Percentiles rank a stretch among this genome's conserved stretches.
Evolutionary conservation across 345 rosid species (phyloP).

Genomic region (Arabidopsis suecica): DNA sequence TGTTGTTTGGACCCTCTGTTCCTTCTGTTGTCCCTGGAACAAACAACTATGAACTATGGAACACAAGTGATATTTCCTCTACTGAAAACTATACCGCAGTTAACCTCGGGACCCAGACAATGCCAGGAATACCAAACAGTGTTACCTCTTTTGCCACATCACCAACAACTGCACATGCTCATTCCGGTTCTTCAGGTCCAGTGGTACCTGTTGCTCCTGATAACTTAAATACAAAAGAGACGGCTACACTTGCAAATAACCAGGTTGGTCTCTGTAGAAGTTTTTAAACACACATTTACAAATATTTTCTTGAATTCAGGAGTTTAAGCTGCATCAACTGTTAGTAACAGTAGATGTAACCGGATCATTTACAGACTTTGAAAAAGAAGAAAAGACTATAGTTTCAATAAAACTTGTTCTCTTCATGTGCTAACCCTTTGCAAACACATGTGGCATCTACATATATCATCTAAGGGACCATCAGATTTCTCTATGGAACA

Average conservation of each 20-base stretch:
- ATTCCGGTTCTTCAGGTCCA: slow-evolving; percentile 37
- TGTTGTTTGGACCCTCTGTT: slow-evolving; percentile 58
- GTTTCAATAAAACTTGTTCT: background rate
- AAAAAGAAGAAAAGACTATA: background rate
- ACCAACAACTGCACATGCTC: slow-evolving; percentile 39
- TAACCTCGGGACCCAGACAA: slow-evolving; percentile 32
- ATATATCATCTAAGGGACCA: slow-evolving; percentile 43
- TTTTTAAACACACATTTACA: background rate
- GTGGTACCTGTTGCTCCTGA: slow-evolving; percentile 29
- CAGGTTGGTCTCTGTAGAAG: slow-evolving; percentile 49
- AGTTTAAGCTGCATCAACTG: background rate
- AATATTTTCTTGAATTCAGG: background rate
- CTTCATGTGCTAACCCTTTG: slow-evolving; percentile 24
- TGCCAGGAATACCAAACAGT: slow-evolving; percentile 15
- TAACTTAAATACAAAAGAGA: slow-evolving; percentile 34
- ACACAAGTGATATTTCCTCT: slow-evolving; percentile 26
- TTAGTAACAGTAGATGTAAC: background rate
- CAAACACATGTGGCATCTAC: slow-evolving; percentile 44
- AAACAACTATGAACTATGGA: slow-evolving; percentile 31
- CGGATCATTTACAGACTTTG: background rate
- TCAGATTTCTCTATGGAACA: slow-evolving; percentile 42
- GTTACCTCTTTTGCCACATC: slow-evolving; percentile 38
- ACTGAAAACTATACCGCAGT: slow-evolving; percentile 31
- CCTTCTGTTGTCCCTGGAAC: slow-evolving; percentile 43
- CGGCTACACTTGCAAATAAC: slow-evolving; percentile 35